Evolutionary conservation across 179 eudicot genomes (phyloP).

Genomic region (Silene coronaria): DNA sequence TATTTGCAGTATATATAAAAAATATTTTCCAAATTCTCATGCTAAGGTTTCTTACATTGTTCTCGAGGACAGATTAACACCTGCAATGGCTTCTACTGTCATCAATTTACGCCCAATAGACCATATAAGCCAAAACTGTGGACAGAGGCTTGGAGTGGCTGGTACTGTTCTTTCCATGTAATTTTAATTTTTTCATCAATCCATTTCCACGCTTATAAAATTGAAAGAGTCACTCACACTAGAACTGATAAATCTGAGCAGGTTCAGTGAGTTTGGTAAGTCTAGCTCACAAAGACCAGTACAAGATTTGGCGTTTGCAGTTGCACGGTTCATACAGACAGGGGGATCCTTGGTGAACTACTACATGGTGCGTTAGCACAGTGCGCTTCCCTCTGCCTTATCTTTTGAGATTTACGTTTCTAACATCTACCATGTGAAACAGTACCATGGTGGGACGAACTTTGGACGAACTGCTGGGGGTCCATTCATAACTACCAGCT

Average conservation of each 20-base stretch:
- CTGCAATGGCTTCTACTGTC: conserved; percentile 95
- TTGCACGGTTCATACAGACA: conserved; percentile 70
- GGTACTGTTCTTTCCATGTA: conserved; percentile 35
- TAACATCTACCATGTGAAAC: conserved; percentile 4
- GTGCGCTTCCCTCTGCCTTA: background rate
- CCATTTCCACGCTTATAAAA: background rate
- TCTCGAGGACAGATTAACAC: conserved; percentile 66
- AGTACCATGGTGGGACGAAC: conserved; percentile 95
- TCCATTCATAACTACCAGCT: conserved; percentile 84
- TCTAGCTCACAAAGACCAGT: conserved; percentile 70
- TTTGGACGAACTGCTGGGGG: conserved; percentile 90
- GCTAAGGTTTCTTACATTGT: conserved; percentile 7
- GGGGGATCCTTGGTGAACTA: conserved; percentile 87
- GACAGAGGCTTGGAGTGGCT: conserved; percentile 98
- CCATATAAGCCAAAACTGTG: conserved; percentile 78
- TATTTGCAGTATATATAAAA: background rate
- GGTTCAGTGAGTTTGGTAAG: conserved; percentile 88
- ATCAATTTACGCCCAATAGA: conserved; percentile 66
- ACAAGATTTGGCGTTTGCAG: conserved; percentile 88
- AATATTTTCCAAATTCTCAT: conserved; percentile 6
- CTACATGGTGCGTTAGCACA: conserved; percentile 59
- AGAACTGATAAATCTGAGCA: conserved; percentile 21
- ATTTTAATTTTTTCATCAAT: background rate
- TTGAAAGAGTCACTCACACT: background rate
- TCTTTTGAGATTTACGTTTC: background rate